phyloP scores from a whole-genome alignment of 176 grass and related monocot species.

The Phragmites australis region DNA sequence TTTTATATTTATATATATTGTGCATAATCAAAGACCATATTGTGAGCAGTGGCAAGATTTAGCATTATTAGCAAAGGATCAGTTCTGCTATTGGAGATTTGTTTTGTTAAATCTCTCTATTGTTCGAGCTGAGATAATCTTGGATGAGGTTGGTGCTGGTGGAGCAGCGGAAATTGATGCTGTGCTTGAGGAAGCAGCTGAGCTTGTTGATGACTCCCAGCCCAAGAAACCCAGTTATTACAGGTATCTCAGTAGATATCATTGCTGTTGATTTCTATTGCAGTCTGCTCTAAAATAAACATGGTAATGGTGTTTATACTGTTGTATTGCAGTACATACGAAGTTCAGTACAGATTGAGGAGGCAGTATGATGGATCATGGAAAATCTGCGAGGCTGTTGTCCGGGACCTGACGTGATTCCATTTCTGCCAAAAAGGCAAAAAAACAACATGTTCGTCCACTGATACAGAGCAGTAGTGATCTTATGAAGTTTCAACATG shows the following conservation, averaged over 20 bases:
- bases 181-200: conserved; percentile 89
- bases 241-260: conserved; percentile 53
- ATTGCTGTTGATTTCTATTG: conserved; percentile 3
- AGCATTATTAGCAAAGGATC: conserved; percentile 61
- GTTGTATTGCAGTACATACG: conserved; percentile 68
- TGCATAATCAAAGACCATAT: conserved; percentile 12
- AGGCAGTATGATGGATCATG: conserved; percentile 77
- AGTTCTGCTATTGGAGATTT: conserved; percentile 83
- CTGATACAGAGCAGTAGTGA: not conserved
- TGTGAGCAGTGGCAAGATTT: conserved; percentile 81
- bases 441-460: not conserved
- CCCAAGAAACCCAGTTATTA: conserved; percentile 84
- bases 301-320: conserved; percentile 3
- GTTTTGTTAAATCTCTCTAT: conserved; percentile 74
- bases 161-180: conserved; percentile 81
- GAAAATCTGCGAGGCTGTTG: conserved; percentile 66
- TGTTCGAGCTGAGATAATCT: conserved; percentile 66
- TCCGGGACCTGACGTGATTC: conserved; percentile 57
- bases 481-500: not conserved
- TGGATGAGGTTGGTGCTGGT: conserved; percentile 47
- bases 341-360: conserved; percentile 72
- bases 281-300: not conserved
- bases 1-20: conserved; percentile 26
- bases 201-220: conserved; percentile 78
- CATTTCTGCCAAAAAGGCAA: conserved; percentile 28